Evolutionary conservation across 768 basidiomycete species (phyloP).

Genomic region (Pleurotus sapidus): DNA sequence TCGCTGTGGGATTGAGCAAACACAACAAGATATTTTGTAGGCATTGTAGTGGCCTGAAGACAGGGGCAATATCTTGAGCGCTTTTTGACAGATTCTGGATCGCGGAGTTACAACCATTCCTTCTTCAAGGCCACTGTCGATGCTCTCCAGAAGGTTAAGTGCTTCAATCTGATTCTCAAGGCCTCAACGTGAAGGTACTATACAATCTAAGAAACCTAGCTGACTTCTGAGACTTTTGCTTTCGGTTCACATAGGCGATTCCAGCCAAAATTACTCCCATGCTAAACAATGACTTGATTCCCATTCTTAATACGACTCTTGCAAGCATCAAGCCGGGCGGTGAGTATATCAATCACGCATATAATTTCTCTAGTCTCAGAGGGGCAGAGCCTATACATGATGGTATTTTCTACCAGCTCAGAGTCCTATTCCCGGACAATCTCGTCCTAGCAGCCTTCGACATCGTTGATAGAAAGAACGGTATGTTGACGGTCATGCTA

Average conservation of each 20-base stretch:
- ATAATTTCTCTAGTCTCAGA: too few species aligned
- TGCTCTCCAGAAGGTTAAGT: too few species aligned
- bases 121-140: too few species aligned
- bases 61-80: too few species aligned
- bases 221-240: too few species aligned
- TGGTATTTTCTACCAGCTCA: slow-evolving; percentile 52
- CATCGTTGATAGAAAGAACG: slow-evolving; percentile 68
- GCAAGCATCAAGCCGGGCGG: slow-evolving; percentile 6
- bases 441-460: slow-evolving; percentile 71
- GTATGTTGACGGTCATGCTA: slow-evolving; percentile 30
- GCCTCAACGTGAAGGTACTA: too few species aligned
- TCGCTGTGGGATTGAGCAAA: slow-evolving; percentile 82
- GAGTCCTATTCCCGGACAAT: slow-evolving; percentile 57
- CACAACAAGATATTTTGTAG: slow-evolving; percentile 50
- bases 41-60: slow-evolving; percentile 18
- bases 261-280: neutral
- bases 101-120: too few species aligned
- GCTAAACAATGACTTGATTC: neutral
- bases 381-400: slow-evolving; percentile 35
- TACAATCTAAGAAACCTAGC: too few species aligned
- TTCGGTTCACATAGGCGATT: too few species aligned
- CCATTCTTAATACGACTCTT: neutral
- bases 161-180: too few species aligned
- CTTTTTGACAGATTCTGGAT: too few species aligned
- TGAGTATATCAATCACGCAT: neutral